These are phyloP conservation scores for Geosiphon pyriformis DNA, from an alignment of 192 early-diverging fungal genomes.

Conservation along the genomic window DNA sequence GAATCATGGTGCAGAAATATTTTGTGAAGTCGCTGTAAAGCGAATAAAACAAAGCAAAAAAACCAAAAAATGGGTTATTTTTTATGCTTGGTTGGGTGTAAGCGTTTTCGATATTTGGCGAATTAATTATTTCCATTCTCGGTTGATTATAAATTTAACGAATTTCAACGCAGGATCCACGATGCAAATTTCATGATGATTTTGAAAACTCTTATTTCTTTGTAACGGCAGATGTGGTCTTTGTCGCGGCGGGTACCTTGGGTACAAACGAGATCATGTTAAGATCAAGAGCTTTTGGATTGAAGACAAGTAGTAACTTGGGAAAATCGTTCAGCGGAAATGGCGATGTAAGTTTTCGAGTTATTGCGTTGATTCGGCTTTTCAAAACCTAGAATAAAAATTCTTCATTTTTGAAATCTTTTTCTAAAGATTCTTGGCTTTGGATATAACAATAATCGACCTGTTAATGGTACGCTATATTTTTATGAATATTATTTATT, in stretches of 20 bases:
- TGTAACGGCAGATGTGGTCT: conserved; percentile 40
- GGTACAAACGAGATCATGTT: conserved; percentile 40
- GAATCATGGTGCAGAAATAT: conserved; percentile 47
- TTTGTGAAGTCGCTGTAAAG: conserved; percentile 32
- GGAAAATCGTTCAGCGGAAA: conserved; percentile 44
- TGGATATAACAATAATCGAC: conserved; percentile 7
- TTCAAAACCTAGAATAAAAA: too few species aligned
- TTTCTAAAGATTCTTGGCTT: conserved; percentile 18
- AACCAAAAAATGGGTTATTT: conserved; percentile 32
- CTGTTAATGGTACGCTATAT: conserved; percentile 7
- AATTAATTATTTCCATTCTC: background rate
- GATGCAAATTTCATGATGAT: background rate
- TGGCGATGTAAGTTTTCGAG: conserved; percentile 40
- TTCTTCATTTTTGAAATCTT: background rate
- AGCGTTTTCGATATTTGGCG: background rate
- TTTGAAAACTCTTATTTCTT: conserved; percentile 27
- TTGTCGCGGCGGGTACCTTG: conserved; percentile 39
- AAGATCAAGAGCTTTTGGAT: conserved; percentile 32
- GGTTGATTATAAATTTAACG: background rate
- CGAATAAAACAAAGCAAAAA: conserved; percentile 31
- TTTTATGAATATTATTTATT: background rate
- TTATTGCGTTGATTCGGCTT: too few species aligned
- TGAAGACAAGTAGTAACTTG: conserved; percentile 31
- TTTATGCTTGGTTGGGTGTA: conserved; percentile 42
- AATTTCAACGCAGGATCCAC: background rate